Percentiles rank a stretch among this genome's conserved stretches.
Conservation (phyloP, 805 yeast species). For the Saturnispora sekii region DNA sequence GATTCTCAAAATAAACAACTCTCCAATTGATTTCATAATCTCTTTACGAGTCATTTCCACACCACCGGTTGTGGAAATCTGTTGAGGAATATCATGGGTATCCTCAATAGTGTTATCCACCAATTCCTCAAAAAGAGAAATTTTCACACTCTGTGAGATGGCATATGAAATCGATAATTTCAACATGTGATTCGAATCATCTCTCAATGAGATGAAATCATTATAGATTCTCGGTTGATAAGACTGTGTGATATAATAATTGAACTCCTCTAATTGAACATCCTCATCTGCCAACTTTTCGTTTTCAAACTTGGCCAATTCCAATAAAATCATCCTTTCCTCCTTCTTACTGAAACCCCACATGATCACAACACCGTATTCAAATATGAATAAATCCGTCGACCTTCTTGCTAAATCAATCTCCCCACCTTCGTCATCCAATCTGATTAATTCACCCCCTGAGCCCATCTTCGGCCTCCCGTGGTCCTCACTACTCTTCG, state of each 20-base stretch:
- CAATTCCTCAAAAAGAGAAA: constrained; percentile 88
- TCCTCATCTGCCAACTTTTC: constrained; percentile 90
- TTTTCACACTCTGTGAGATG: constrained; percentile 89
- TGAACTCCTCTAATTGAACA: constrained; percentile 89
- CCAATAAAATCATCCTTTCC: constrained; percentile 71
- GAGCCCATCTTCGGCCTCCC: no score
- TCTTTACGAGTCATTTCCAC: constrained; percentile 91
- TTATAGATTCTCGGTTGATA: constrained; percentile 95
- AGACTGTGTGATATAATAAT: constrained; percentile 85
- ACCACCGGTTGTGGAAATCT: constrained; percentile 89
- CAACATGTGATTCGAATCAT: constrained; percentile 82
- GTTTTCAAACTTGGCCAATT: constrained; percentile 81
- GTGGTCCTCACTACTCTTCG: constrained; percentile 3
- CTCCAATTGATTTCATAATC: constrained; percentile 96
- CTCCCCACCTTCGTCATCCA: constrained; percentile 94
- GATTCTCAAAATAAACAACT: constrained; percentile 77
- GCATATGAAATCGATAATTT: constrained; percentile 93
- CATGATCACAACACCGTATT: constrained; percentile 92
- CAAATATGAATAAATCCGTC: constrained; percentile 80
- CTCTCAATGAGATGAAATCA: constrained; percentile 88
- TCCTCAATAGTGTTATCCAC: constrained; percentile 96
- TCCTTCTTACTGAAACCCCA: constrained; percentile 92
- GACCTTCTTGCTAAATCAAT: constrained; percentile 72
- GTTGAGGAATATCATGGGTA: constrained; percentile 94
- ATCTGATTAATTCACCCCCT: constrained; percentile 36